Evolutionary conservation across 2,329 filamentous ascomycete genomes (phyloP).

Genomic region (Trichoderma endophyticum): DNA sequence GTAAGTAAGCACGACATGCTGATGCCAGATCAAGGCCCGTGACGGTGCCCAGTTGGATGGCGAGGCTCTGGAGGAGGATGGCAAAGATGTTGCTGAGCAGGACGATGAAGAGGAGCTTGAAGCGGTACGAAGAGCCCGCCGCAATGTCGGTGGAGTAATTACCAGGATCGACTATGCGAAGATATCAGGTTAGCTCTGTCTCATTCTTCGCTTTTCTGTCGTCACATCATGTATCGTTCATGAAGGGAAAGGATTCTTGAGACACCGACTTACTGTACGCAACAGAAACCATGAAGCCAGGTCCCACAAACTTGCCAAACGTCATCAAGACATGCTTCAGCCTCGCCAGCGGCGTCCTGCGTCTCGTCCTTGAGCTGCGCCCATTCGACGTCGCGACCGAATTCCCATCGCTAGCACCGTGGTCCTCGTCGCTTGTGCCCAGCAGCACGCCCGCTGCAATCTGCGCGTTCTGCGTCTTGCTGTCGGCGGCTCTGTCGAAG

Average conservation of each 20-base stretch:
- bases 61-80: slow-evolving; percentile 66
- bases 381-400: neutral
- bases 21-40: slow-evolving; percentile 65
- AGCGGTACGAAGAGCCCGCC: slow-evolving; percentile 64
- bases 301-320: slow-evolving; percentile 54
- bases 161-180: slow-evolving; percentile 50
- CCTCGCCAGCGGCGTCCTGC: slow-evolving; percentile 19
- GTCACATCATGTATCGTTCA: neutral
- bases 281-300: slow-evolving; percentile 63
- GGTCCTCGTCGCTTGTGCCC: neutral
- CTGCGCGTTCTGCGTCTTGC: neutral
- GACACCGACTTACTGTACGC: slow-evolving; percentile 49
- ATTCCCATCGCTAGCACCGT: neutral
- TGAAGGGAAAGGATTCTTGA: neutral
- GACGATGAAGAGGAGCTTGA: slow-evolving; percentile 64
- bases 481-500: neutral
- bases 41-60: slow-evolving; percentile 67
- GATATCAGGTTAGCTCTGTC: neutral
- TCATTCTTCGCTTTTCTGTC: neutral
- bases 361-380: neutral
- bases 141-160: slow-evolving; percentile 71
- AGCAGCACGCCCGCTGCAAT: neutral
- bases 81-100: slow-evolving; percentile 68
- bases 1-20: slow-evolving; percentile 62
- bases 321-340: slow-evolving; percentile 23